These are phyloP conservation scores for Aristolochia contorta DNA, from an alignment of 164 flowering plant genomes.

Conservation along the genomic window DNA sequence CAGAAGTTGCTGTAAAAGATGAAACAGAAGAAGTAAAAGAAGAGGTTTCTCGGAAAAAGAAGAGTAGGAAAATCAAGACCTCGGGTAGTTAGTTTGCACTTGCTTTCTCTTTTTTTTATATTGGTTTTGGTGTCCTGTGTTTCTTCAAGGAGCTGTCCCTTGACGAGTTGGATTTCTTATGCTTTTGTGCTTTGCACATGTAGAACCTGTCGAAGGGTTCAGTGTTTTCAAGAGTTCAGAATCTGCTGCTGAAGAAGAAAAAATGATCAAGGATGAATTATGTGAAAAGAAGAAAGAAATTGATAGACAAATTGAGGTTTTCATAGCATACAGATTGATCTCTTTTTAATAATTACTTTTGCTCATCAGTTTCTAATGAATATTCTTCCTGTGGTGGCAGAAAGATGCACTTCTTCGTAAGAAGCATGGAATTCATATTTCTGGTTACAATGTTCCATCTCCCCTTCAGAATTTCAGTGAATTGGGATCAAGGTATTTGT, in stretches of 20 bases:
- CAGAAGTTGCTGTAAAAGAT: conserved; percentile 14
- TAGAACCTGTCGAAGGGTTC: conserved; percentile 61
- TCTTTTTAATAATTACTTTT: background rate
- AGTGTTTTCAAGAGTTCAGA: conserved; percentile 57
- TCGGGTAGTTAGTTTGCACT: conserved; percentile 18
- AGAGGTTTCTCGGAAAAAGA: conserved; percentile 28
- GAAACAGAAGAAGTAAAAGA: conserved; percentile 13
- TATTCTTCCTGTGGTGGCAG: conserved; percentile 19
- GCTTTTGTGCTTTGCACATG: conserved; percentile 2
- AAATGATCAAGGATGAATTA: conserved; percentile 12
- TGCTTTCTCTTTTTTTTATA: conserved; percentile 1
- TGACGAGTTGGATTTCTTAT: background rate
- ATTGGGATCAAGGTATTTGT: conserved; percentile 50
- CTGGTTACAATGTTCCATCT: conserved; percentile 64
- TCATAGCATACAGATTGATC: background rate
- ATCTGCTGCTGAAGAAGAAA: conserved; percentile 16
- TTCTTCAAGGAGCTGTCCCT: background rate
- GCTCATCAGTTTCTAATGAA: background rate
- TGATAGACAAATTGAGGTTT: conserved; percentile 60
- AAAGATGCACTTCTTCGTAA: conserved; percentile 60
- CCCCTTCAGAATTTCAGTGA: conserved; percentile 65
- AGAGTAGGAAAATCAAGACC: conserved; percentile 32
- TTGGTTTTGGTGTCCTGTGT: background rate
- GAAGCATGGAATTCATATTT: conserved; percentile 60
- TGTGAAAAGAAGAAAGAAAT: conserved; percentile 40